A percentile compares a stretch with the other conserved stretches of the same genome.
phyloP scores from a whole-genome alignment of 306 rosid genomes.

The Bauhinia variegata region DNA sequence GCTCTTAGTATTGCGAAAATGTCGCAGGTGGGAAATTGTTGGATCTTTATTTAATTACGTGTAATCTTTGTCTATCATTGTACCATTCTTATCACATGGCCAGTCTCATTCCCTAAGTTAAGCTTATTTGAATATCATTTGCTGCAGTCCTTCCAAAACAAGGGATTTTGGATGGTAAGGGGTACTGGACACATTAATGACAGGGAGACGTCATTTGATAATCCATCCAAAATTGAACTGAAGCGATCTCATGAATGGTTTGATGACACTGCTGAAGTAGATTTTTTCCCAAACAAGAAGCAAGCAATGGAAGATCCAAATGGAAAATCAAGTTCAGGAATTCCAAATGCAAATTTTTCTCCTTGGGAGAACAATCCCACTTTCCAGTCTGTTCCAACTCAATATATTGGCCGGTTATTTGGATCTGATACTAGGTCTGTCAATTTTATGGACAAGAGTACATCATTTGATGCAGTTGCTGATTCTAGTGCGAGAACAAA shows the following conservation, averaged over 20 bases:
- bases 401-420: conserved; percentile 57
- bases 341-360: conserved; percentile 55
- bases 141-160: conserved; percentile 60
- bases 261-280: conserved; percentile 63
- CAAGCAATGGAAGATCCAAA: conserved; percentile 63
- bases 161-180: conserved; percentile 73
- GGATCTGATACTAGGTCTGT: conserved; percentile 65
- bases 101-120: not conserved
- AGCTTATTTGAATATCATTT: conserved; percentile 7
- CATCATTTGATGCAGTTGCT: conserved; percentile 54
- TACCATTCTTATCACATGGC: not conserved
- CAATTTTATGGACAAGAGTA: conserved; percentile 52
- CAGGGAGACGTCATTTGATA: conserved; percentile 51
- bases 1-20: not conserved
- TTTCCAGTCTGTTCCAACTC: conserved; percentile 62
- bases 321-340: conserved; percentile 58
- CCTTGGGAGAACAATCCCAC: conserved; percentile 68
- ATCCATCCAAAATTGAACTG: conserved; percentile 63
- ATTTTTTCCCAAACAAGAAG: conserved; percentile 73
- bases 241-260: conserved; percentile 83
- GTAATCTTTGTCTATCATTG: not conserved
- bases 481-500: conserved; percentile 59
- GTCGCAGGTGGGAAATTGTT: not conserved
- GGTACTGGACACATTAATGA: conserved; percentile 56
- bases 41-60: not conserved